phyloP scores from a whole-genome alignment of 2,329 filamentous ascomycete species.

The Pseudocercospora macadamiae region DNA sequence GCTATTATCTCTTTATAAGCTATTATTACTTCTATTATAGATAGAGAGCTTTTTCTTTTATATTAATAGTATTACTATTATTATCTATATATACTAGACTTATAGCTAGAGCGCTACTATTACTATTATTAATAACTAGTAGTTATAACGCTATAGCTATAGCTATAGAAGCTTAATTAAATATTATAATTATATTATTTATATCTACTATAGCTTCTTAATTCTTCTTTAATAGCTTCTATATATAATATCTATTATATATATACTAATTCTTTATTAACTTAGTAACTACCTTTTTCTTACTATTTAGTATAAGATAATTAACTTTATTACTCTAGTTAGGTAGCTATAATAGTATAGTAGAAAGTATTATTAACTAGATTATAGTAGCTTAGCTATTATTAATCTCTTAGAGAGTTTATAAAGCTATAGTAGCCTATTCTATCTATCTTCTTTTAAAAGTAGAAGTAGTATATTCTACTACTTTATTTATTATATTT shows the following conservation, averaged over 20 bases:
- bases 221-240: slow-evolving; percentile 8
- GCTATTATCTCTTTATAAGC: too few species aligned
- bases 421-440: too few species aligned
- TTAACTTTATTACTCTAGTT: not conserved
- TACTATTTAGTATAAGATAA: not conserved
- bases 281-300: not conserved
- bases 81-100: not conserved
- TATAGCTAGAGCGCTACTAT: not conserved
- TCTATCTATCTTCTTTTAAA: too few species aligned
- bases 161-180: too few species aligned
- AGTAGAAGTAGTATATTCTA: too few species aligned
- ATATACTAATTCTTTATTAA: not conserved
- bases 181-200: too few species aligned
- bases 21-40: not conserved
- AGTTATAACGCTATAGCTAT: slow-evolving; percentile 4
- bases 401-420: too few species aligned
- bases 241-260: slow-evolving; percentile 3
- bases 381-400: too few species aligned
- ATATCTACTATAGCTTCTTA: slow-evolving; percentile 12
- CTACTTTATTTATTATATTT: too few species aligned
- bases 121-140: not conserved
- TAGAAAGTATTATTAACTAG: not conserved
- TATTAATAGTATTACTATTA: not conserved
- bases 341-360: not conserved
- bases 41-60: not conserved